A percentile compares a stretch with the other conserved stretches of the same genome.
phyloP scores from a whole-genome alignment of 352 stramenopile species.

The Globisporangium echinulatum region DNA sequence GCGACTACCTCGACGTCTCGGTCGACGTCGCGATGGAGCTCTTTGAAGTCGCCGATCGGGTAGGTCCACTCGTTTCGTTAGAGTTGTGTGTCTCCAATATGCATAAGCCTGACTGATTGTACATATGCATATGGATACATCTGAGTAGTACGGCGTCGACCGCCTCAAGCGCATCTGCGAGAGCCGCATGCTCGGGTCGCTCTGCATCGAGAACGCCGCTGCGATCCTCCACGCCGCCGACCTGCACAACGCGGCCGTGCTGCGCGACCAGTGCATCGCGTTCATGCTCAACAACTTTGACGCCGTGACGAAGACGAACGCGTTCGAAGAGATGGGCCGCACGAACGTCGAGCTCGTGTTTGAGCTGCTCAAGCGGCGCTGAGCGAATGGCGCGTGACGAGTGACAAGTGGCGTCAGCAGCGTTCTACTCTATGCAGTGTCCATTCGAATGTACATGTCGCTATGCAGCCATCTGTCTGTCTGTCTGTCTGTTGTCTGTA shows the following conservation, averaged over 20 bases:
- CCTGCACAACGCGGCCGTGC: conserved; percentile 89
- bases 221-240: conserved; percentile 96
- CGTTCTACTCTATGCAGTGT: too few relatives aligned
- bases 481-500: too few relatives aligned
- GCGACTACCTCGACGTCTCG: conserved; percentile 89
- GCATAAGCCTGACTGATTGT: too few relatives aligned
- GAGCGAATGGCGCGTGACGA: too few relatives aligned
- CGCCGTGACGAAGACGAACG: conserved; percentile 91
- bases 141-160: conserved; percentile 68
- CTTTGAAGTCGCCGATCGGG: conserved; percentile 89
- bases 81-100: too few relatives aligned
- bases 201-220: conserved; percentile 95
- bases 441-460: too few relatives aligned
- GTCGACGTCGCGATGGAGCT: conserved; percentile 92
- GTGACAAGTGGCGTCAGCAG: too few relatives aligned
- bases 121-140: too few relatives aligned
- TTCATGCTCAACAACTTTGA: conserved; percentile 98
- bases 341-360: conserved; percentile 98
- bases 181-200: conserved; percentile 92
- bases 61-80: conserved; percentile 12
- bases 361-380: conserved; percentile 91
- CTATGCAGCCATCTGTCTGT: too few relatives aligned
- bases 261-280: conserved; percentile 93
- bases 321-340: conserved; percentile 98
- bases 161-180: conserved; percentile 93